phyloP scores from a whole-genome alignment of 805 yeast genomes.

The Pichia exigua region DNA sequence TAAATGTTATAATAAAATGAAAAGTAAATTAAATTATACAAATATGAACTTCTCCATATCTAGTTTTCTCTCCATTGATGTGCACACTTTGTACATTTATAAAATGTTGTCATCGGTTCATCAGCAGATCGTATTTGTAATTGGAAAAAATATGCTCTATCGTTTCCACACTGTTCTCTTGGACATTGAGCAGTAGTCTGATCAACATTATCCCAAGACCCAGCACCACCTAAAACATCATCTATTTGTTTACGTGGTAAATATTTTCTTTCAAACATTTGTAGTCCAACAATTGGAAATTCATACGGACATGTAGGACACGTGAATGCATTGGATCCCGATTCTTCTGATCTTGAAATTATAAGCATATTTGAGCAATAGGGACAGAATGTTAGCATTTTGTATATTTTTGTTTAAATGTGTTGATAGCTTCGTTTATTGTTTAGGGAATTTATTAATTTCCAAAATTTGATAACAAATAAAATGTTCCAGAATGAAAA shows the following conservation, averaged over 20 bases:
- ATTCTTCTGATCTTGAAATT: constrained; percentile 51
- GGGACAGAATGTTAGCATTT: constrained; percentile 92
- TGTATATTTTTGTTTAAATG: background rate
- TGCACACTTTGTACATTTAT: constrained; percentile 88
- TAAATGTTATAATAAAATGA: background rate
- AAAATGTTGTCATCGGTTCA: constrained; percentile 99
- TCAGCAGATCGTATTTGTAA: constrained; percentile 95
- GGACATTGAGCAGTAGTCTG: constrained; percentile 94
- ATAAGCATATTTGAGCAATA: constrained; percentile 87
- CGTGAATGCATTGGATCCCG: constrained; percentile 54
- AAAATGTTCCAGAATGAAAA: background rate
- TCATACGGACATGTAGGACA: constrained; percentile 96
- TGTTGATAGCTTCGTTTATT: background rate
- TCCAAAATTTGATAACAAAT: too few relatives aligned
- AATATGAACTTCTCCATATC: too few relatives aligned
- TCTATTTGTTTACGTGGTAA: constrained; percentile 86
- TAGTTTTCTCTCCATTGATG: constrained; percentile 96
- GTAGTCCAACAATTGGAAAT: constrained; percentile 77
- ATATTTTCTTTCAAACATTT: constrained; percentile 76
- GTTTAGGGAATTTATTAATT: background rate
- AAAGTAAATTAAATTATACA: background rate
- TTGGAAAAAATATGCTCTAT: constrained; percentile 93
- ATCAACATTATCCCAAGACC: constrained; percentile 98
- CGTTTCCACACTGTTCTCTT: constrained; percentile 72
- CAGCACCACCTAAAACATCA: constrained; percentile 93